Percentiles rank a stretch among this genome's conserved stretches.
Evolutionary conservation across 352 stramenopile species (phyloP).

Genomic region (Phytopythium ostracodes): DNA sequence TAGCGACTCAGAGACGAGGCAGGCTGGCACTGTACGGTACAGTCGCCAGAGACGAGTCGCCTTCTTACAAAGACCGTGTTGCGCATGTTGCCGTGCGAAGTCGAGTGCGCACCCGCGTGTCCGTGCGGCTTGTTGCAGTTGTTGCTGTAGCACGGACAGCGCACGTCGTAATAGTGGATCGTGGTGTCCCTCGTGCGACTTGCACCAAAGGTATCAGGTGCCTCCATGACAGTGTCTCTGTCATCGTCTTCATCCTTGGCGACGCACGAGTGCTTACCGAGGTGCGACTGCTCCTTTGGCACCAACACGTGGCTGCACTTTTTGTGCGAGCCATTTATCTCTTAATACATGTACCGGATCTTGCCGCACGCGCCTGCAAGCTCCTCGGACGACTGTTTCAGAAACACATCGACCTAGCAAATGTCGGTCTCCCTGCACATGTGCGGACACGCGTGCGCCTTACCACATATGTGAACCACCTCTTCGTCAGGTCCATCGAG

Average conservation of each 20-base stretch:
- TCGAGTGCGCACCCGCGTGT: slow-evolving; percentile 50
- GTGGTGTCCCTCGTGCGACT: slow-evolving; percentile 9
- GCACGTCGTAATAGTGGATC: slow-evolving; percentile 67
- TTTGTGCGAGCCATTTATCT: slow-evolving; percentile 77
- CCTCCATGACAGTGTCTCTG: too few species aligned
- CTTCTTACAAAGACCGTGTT: slow-evolving; percentile 67
- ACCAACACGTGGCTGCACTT: slow-evolving; percentile 43
- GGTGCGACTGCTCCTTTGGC: slow-evolving; percentile 40
- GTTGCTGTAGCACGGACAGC: slow-evolving; percentile 73
- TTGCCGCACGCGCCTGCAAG: slow-evolving; percentile 50
- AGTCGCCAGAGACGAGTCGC: slow-evolving; percentile 11
- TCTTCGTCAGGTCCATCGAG: slow-evolving; percentile 19
- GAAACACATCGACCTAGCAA: slow-evolving; percentile 64
- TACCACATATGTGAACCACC: slow-evolving; percentile 56
- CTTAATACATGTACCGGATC: slow-evolving; percentile 73
- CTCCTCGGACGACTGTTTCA: slow-evolving; percentile 64
- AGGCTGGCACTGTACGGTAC: neutral
- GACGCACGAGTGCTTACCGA: slow-evolving; percentile 42
- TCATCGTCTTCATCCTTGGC: slow-evolving; percentile 5
- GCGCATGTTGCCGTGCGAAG: slow-evolving; percentile 77
- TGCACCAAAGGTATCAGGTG: neutral
- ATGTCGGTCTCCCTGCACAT: slow-evolving; percentile 57
- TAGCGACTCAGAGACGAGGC: neutral
- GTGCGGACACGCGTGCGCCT: slow-evolving; percentile 47
- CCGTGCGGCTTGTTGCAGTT: slow-evolving; percentile 64